Base-by-base conservation (phyloP, 2,329 filamentous ascomycete species). In the Colletotrichum tropicicola region DNA sequence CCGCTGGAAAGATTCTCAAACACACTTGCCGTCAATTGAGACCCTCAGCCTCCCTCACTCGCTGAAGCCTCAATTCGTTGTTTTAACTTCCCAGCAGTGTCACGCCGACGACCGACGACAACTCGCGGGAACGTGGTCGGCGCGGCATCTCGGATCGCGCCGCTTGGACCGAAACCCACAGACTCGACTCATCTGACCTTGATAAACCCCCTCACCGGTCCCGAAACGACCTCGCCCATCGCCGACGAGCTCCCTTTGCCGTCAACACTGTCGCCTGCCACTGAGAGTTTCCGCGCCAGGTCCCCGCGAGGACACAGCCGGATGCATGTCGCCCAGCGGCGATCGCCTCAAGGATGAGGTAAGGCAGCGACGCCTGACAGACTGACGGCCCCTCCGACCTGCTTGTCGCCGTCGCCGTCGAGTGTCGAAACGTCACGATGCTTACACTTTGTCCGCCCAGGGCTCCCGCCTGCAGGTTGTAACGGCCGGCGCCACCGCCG, bases 401-500 rank as follows among this genome's bases (percentile, higher is more conserved):
- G 57, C 59, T 58, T 47, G 25, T 9, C 23, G 10, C 28, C n/a
- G 35, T 32, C 44, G 21, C 45, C 21, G n/a, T 23, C 21, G 23
- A 25, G 5, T 27, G 15, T 48, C 28, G 54, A 49, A 23, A 65
- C 44, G 62, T 49, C 35, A 56, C 57, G 27, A 56, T 62, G 62
- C 62, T 65, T 44, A 65, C 62, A 61, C 28, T 21, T 21, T 62
- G 57, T 47, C 37, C 44, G 44, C 37, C 7, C 62, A 87, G 85
- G 87, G 87, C 76, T 83, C 86, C 56, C 82, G 77, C 67, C 77
- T 85, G 45, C 86, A 89, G 73, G 85, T 87, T 66, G 80, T 87
- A 53, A 75, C 80, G 47, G 86, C 87, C 43, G 87, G 87, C 59
- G 85, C 83, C 49, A 82, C 83, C 70, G 93, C 96, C 68, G 96